Base-by-base conservation (phyloP, 2,329 filamentous ascomycete species). In the Pseudocercospora crystallina region DNA sequence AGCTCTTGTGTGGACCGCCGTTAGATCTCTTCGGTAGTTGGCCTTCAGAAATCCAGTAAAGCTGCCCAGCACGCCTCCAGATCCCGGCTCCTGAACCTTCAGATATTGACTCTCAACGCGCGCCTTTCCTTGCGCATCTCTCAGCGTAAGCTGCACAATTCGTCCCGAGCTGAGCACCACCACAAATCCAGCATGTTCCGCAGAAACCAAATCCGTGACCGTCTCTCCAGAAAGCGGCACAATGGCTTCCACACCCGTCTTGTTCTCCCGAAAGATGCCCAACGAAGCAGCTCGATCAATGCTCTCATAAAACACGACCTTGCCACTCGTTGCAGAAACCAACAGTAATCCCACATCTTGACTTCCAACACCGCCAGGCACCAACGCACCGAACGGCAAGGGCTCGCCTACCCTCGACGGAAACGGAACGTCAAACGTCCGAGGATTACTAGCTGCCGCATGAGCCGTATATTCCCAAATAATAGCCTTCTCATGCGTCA, bases 271-370 rank as follows among this genome's bases (percentile, higher is more conserved):
- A 64, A 92, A 88, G 35, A 95, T 82, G 56, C 88, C 89, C 48
- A 95, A 79, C 1, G 89, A 90, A 34, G 90, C 88, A 8, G 90
- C 90, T 69, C 85, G 90, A 49, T 92, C 90, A 57, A 97, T 88
- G 34, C 90, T 95, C 68, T 97, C 94, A 90, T 94, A 97, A 70
- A 94, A 97, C 38, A 89, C 85, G 45, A 97, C 83, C 69, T 86
- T 91, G 45, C 94, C 94, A 42, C 80, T 90, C 13, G 82, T 82
- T 10, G 92, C 88, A 74, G 92, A 89, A 33, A 97, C 80, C 33
- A 96, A 81, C 26, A 99, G 83, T 33, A 99, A 79, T 2, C 94
- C 94, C 31, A 91, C 87, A 61, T 95, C 88, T 42, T 83, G 82
- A n/a, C 82, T 83, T 4, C 85, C 85, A 9, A 87, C 85, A 5